Base-by-base conservation (phyloP, 78 protist genomes). In the Bodo saltans region DNA sequence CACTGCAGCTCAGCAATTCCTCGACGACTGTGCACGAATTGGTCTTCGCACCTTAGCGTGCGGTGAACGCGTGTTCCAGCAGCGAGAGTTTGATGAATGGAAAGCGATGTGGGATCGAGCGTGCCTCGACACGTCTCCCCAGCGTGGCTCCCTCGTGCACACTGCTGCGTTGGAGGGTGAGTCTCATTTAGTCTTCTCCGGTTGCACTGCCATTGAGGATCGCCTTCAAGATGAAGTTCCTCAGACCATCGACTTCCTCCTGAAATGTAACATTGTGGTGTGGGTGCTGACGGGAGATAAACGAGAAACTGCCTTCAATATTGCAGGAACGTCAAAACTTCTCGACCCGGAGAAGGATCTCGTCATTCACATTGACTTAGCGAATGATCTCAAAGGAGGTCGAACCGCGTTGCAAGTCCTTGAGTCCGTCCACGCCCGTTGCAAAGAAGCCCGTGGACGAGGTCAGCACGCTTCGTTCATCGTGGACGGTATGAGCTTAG, bases 171-270 rank as follows among this genome's bases (percentile, higher is more conserved):
- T 4, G 30, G 25, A 2, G 75, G 26, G 8, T 1, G 83, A 78
- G 53, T 27, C 75, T 11, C 39, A 72, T 41, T 8, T 95, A 83
- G 0, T 25, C 30, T 79, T 95, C 2, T 42, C 92, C 28, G 97
- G 97, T 11, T 88, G 88, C 68, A 92, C 96, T 3, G 96, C 92
- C 21, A 91, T 94, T 76, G 96, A 93, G 68, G 97, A 93, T 79
- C 38, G 60, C 84, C 78, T 94, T 52, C 94, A 89, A 68, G 84
- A 85, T 29, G 74, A 38, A 29, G 89, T 87, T n/a, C 84, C 86
- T 11, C 40, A 73, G 32, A 52, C 88, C 3, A 90, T 90, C 32
- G 29, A 27, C 26, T 42, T 8, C 68, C 72, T 83, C 29, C 42
- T 37, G 12, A 2, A 30, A 23, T 87, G 83, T 35, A 92, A 88